phyloP scores from a whole-genome alignment of 2,329 filamentous ascomycete genomes.

The Clathrospora elynae region DNA sequence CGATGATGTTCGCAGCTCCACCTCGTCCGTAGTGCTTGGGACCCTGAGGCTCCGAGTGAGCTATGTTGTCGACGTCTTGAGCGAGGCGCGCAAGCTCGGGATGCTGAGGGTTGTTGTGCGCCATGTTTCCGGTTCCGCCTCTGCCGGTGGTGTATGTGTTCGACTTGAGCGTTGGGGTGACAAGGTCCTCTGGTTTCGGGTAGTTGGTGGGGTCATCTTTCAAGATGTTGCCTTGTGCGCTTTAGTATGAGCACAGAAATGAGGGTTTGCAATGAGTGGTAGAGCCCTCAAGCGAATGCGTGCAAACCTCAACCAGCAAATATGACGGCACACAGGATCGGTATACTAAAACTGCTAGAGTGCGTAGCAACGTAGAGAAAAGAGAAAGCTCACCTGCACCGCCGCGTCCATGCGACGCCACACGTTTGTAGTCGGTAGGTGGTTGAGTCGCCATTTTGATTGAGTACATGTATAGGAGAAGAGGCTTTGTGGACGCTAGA shows the following conservation, averaged over 20 bases:
- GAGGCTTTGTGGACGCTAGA: neutral
- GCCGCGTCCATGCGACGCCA: conserved; percentile 72
- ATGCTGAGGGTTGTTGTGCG: conserved; percentile 70
- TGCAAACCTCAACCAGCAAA: too few species aligned
- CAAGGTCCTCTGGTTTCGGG: conserved; percentile 63
- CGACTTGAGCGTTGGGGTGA: conserved; percentile 82
- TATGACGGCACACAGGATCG: too few species aligned
- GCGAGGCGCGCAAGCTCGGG: conserved; percentile 72
- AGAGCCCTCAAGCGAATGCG: neutral
- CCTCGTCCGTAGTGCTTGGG: conserved; percentile 73
- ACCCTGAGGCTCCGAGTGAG: conserved; percentile 59
- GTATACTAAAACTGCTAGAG: neutral
- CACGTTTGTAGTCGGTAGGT: conserved; percentile 31
- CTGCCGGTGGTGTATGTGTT: conserved; percentile 88
- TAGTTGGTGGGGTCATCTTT: conserved; percentile 44
- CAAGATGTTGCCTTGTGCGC: conserved; percentile 54
- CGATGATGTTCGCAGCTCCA: conserved; percentile 69
- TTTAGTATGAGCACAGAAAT: conserved; percentile 3
- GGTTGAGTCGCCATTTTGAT: conserved; percentile 31
- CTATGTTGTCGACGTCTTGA: conserved; percentile 75
- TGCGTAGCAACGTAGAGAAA: conserved; percentile 4
- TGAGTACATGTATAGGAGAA: neutral
- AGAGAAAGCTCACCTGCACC: conserved; percentile 63
- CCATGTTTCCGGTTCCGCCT: conserved; percentile 88
- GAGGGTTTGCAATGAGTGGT: neutral